Evolutionary conservation across 1,284 basidiomycete species (phyloP).

Genomic region (Ganoderma lingzhi): DNA sequence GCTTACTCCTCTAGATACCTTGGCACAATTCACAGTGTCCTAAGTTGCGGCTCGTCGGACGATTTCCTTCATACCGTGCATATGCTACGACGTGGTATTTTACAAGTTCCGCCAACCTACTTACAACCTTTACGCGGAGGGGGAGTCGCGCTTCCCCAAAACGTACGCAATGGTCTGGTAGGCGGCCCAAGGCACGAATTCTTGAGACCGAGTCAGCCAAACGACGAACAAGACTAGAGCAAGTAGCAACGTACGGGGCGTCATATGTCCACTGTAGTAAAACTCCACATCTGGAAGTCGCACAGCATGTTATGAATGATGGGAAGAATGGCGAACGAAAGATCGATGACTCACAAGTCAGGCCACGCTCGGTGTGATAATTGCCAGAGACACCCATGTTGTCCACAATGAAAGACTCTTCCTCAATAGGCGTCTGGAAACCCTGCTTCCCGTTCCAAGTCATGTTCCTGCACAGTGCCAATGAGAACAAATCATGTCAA

Average conservation of each 20-base stretch:
- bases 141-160: conserved; percentile 56
- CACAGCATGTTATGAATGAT: background rate
- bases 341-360: conserved; percentile 41
- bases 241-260: conserved; percentile 52
- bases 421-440: conserved; percentile 49
- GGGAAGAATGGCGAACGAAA: background rate
- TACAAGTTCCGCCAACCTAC: background rate
- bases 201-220: conserved; percentile 37
- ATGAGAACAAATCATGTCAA: background rate
- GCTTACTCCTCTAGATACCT: too few species aligned
- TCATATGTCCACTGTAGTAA: conserved; percentile 66
- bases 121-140: conserved; percentile 44
- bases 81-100: background rate
- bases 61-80: too few species aligned
- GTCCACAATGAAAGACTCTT: conserved; percentile 45
- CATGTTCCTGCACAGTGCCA: conserved; percentile 42
- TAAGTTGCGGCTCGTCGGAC: background rate
- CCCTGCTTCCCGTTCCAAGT: conserved; percentile 51
- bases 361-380: conserved; percentile 45
- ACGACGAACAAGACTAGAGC: background rate
- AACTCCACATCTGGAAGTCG: conserved; percentile 56
- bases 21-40: too few species aligned
- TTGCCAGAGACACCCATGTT: conserved; percentile 47
- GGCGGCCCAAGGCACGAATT: conserved; percentile 67
- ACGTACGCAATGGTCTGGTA: conserved; percentile 60